Evolutionary conservation across 1,139 yeast species (phyloP), one percentile per base, ranked within the genome.

Genomic region (Torulaspora globosa): DNA sequence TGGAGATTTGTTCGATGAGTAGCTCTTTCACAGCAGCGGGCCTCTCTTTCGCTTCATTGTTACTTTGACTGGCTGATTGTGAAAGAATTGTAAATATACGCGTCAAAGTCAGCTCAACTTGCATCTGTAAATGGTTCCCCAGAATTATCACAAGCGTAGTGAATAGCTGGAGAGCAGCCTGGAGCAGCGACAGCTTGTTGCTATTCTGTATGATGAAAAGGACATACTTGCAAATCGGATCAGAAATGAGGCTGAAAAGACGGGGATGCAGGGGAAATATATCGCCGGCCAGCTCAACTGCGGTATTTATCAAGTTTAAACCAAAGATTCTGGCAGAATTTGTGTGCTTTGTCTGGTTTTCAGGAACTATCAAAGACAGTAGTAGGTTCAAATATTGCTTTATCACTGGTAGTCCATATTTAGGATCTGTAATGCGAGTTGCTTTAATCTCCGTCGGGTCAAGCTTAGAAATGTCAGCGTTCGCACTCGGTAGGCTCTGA

Each of bases 281-380:
- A 36, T 70, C 67, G 2, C 97, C 97, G 5, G 92, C 74, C 8
- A 88, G 83, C 63, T 92, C 97, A 46, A 92, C 75, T 1, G 95
- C 87, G 1, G 84, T 82, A 44, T 81, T 82, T 33, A 94, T 73
- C 38, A 92, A 74, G 37, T 82, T 76, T 29, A 94, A 70, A 0
- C 96, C 94, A 70, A 92, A 81, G 11, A 86, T 83, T 46, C 96
- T 76, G 0, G 97, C 84, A 29, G 88, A 76, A 62, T 90, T 96
- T 56, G 94, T 86, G 58, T 88, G 94, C 59, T 85, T 92, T 57
- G 79, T 79, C 59, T 84, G 87, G 56, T 87, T 85, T 15, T 83
- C 79, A 0, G 96, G 95, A 9, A 94, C 82, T 34, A 90, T 75
- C 67, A 90, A 80, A 3, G 95, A 84, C n/a, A 89, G 79, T 39